phyloP scores from a whole-genome alignment of 1,284 basidiomycete species.

The Cerioporus squamosus region DNA sequence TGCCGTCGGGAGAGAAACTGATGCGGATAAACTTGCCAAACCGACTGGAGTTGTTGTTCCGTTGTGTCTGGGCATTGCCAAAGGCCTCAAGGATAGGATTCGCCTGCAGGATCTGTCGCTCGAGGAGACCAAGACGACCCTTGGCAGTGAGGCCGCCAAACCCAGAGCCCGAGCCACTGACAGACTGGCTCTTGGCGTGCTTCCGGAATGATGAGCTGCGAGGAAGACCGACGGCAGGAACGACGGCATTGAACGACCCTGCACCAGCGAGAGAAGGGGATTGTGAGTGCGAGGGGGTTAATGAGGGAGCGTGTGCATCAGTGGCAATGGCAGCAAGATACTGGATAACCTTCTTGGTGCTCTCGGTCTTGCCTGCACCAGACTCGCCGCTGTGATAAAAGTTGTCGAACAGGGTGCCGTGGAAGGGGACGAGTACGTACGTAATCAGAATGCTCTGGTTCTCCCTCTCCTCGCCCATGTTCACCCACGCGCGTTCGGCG shows the following conservation, averaged over 20 bases:
- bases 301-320: slow-evolving; percentile 63
- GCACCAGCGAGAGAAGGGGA: slow-evolving; percentile 52
- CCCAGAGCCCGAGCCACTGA: slow-evolving; percentile 44
- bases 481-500: slow-evolving; percentile 97
- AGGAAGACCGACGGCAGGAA: slow-evolving; percentile 65
- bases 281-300: slow-evolving; percentile 62
- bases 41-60: slow-evolving; percentile 99
- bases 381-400: slow-evolving; percentile 86
- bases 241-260: slow-evolving; percentile 48
- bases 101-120: slow-evolving; percentile 96
- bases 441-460: slow-evolving; percentile 99
- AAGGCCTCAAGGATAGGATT: slow-evolving; percentile 99
- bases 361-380: slow-evolving; percentile 99
- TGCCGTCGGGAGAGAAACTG: slow-evolving; percentile 91
- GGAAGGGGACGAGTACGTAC: slow-evolving; percentile 49
- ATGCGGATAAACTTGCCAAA: slow-evolving; percentile 99
- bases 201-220: slow-evolving; percentile 56
- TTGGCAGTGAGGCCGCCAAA: slow-evolving; percentile 55
- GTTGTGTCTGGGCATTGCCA: slow-evolving; percentile 97
- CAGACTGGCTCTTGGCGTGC: slow-evolving; percentile 39
- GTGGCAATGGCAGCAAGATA: slow-evolving; percentile 98
- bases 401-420: not conserved
- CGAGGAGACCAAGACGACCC: slow-evolving; percentile 84
- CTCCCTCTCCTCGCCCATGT: slow-evolving; percentile 97
- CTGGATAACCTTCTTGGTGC: slow-evolving; percentile 99